Evolutionary conservation across 2,329 filamentous ascomycete genomes (phyloP), one percentile per base, ranked within the genome.

Genomic region (Penicillium sp.): DNA sequence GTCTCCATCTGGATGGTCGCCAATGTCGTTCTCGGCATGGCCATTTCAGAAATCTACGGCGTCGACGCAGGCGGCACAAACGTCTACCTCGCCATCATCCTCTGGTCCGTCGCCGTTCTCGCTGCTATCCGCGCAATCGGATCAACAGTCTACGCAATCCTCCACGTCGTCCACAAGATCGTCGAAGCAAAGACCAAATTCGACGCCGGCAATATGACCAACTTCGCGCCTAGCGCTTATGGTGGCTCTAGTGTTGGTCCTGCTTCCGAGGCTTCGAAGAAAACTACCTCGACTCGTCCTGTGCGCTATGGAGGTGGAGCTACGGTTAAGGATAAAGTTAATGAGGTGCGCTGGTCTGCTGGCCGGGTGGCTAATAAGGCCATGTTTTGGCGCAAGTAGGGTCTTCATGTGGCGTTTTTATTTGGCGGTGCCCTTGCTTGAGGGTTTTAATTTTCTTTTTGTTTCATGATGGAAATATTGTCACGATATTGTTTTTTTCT

Each of bases 1-100:
- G 94, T 99, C 11, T 86, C 96, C 42, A 83, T 87, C 44, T 99
- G 94, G 94, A 91, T 99, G 83, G 83, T 95, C 34, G 86, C 87
- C 66, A 99, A 99, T 72, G 91, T 89, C 3, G 86, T 96, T 56
- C 86, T 99, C 36, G 93, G 91, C 70, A 99, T 99, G 94, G 85
- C 89, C 2, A 88, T 97, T 13, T 89, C 85, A 5, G 94, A 99
- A 76, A 86, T 90, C 3, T 99, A 97, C 75, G 84, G 84, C 43
- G 81, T 83, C 56, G 84, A 81, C 45, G 79, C 85, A 39, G 87
- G 96, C 47, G 87, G 87, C 6, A 83, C 87, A 65, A 99, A 99
- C 78, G 86, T 89, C 70, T 99, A 99, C 73, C 83, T 99, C 42
- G 88, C 87, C 34, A 94, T 97, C 75, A 91, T 99, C 69, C 82